Conservation (phyloP, 495 filamentous ascomycete genomes). For the Xylaria curta region DNA sequence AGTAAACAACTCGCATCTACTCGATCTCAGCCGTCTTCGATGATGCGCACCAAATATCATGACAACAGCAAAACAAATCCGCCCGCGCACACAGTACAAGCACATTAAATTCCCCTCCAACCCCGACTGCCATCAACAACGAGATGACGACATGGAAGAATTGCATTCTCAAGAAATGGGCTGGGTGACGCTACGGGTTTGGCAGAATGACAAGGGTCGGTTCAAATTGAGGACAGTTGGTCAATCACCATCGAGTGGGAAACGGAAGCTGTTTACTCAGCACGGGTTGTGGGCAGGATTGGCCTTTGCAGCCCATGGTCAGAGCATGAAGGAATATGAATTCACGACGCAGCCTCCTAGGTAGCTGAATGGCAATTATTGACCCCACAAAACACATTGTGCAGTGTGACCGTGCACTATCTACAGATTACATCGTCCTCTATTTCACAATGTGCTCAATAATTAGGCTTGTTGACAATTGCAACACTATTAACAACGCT, state of each 20-base stretch:
- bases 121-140: slow-evolving; percentile 19
- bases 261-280: slow-evolving; percentile 36
- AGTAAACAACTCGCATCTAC: slow-evolving; percentile 68
- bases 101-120: slow-evolving; percentile 16
- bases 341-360: slow-evolving; percentile 22
- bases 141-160: slow-evolving; percentile 19
- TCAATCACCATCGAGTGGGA: slow-evolving; percentile 44
- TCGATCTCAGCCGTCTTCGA: slow-evolving; percentile 64
- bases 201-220: slow-evolving; percentile 30
- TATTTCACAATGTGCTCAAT: not conserved
- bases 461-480: not conserved
- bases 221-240: slow-evolving; percentile 38
- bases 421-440: not conserved
- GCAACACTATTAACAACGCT: not conserved
- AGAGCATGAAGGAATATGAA: slow-evolving; percentile 31
- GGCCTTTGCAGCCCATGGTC: slow-evolving; percentile 13
- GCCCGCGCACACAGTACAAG: slow-evolving; percentile 30
- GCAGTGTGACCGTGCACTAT: not conserved
- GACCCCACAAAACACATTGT: not conserved
- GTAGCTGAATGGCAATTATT: slow-evolving; percentile 26
- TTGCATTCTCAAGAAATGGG: slow-evolving; percentile 16
- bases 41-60: slow-evolving; percentile 33
- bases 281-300: slow-evolving; percentile 12
- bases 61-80: slow-evolving; percentile 38
- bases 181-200: slow-evolving; percentile 29